phyloP scores from a whole-genome alignment of 345 rosid genomes.

The Crucihimalaya himalaica region DNA sequence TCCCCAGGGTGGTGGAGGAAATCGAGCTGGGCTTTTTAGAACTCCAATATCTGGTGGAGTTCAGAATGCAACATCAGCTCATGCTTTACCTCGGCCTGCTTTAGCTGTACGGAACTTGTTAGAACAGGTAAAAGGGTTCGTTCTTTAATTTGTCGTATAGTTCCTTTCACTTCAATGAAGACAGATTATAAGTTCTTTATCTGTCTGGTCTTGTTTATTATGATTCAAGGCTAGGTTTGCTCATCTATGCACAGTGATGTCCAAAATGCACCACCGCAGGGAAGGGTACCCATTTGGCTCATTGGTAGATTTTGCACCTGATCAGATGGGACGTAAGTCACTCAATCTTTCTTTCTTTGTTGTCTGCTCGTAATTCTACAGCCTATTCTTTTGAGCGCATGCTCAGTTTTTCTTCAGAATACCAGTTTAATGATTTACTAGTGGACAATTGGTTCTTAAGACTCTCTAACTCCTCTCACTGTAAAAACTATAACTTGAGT shows the following conservation, averaged over 20 bases:
- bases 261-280: constrained; percentile 94
- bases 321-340: constrained; percentile 87
- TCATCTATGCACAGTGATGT: constrained; percentile 94
- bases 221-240: constrained; percentile 90
- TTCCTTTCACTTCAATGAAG: neutral
- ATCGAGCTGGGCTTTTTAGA: constrained; percentile 87
- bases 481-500: neutral
- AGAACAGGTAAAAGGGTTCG: constrained; percentile 69
- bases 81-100: constrained; percentile 90
- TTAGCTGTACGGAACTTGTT: constrained; percentile 97
- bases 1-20: constrained; percentile 69
- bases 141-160: neutral
- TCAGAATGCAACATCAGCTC: constrained; percentile 97
- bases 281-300: constrained; percentile 99
- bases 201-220: neutral
- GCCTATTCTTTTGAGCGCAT: neutral
- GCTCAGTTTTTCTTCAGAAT: neutral
- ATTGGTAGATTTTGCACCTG: constrained; percentile 93
- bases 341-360: constrained; percentile 5
- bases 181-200: constrained; percentile 1
- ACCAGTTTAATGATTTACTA: neutral
- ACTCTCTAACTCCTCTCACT: neutral
- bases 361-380: neutral
- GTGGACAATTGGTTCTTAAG: constrained; percentile 17
- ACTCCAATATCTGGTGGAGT: constrained; percentile 99